These are phyloP conservation scores for Alternaria postmessia DNA, from an alignment of 2,329 filamentous ascomycete genomes.

Conservation along the genomic window DNA sequence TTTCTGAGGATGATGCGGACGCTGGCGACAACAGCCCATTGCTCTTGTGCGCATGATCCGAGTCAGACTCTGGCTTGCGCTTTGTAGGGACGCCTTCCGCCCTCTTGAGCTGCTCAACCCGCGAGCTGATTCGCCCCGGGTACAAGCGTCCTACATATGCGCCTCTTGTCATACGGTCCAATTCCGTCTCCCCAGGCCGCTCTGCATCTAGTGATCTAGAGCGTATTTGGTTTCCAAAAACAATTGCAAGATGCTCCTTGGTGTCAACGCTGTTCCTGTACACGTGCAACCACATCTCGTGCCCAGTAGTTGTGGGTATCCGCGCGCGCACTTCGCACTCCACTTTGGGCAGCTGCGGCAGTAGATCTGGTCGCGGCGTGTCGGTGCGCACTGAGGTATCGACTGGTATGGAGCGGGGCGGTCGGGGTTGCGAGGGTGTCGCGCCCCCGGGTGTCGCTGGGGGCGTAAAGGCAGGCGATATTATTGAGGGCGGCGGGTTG, in stretches of 20 bases:
- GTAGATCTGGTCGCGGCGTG: constrained; percentile 71
- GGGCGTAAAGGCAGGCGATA: constrained; percentile 58
- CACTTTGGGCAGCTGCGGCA: constrained; percentile 81
- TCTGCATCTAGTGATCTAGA: constrained; percentile 73
- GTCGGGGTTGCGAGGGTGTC: constrained; percentile 46
- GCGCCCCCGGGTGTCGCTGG: constrained; percentile 46
- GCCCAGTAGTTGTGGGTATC: constrained; percentile 89
- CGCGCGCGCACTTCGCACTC: constrained; percentile 92
- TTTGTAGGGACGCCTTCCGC: constrained; percentile 45
- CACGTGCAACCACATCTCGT: constrained; percentile 96
- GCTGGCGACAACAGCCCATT: constrained; percentile 29
- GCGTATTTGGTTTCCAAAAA: constrained; percentile 88
- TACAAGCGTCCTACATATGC: constrained; percentile 89
- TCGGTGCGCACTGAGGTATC: constrained; percentile 44
- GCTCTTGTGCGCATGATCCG: constrained; percentile 12
- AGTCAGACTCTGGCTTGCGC: constrained; percentile 17
- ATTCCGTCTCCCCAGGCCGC: constrained; percentile 79
- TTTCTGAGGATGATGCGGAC: constrained; percentile 36
- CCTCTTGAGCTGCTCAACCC: constrained; percentile 62
- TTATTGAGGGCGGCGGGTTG: constrained; percentile 52
- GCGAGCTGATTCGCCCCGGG: constrained; percentile 82
- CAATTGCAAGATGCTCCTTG: constrained; percentile 96
- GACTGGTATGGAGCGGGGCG: constrained; percentile 54
- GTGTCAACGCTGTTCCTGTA: constrained; percentile 93
- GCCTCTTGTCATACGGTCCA: constrained; percentile 91